Conservation (phyloP, 441 rosid species). For the Geranium incanum region DNA sequence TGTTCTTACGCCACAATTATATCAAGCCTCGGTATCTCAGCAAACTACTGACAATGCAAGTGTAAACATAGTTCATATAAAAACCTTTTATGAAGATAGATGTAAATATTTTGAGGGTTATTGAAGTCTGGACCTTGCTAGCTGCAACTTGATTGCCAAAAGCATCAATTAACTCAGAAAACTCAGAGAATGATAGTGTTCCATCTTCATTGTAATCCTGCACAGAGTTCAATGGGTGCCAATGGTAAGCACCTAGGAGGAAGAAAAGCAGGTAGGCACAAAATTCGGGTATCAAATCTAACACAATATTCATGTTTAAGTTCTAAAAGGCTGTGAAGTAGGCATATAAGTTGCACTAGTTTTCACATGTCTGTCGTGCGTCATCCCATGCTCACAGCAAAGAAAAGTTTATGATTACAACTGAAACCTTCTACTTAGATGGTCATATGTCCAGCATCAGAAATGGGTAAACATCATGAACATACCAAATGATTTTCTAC, state of each 20-base stretch:
- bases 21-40: conserved; percentile 4
- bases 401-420: conserved; percentile 2
- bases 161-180: conserved; percentile 64
- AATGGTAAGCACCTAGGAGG: conserved; percentile 3
- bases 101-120: conserved; percentile 6
- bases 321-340: neutral
- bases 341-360: neutral
- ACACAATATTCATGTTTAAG: conserved; percentile 3
- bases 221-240: conserved; percentile 9
- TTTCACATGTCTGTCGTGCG: neutral
- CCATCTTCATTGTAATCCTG: conserved; percentile 91
- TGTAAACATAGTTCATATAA: neutral
- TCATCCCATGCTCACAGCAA: neutral
- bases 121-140: conserved; percentile 48
- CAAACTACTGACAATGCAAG: neutral
- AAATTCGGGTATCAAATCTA: conserved; percentile 7
- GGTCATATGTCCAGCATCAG: neutral
- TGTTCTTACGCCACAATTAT: neutral
- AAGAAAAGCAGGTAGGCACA: neutral
- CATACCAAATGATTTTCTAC: conserved; percentile 16
- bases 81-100: conserved; percentile 5
- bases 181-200: conserved; percentile 68
- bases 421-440: conserved; percentile 10
- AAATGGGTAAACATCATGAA: neutral
- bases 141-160: conserved; percentile 79